Evolutionary conservation across 164 flowering plant genomes (phyloP).

Genomic region (Annona cherimola): DNA sequence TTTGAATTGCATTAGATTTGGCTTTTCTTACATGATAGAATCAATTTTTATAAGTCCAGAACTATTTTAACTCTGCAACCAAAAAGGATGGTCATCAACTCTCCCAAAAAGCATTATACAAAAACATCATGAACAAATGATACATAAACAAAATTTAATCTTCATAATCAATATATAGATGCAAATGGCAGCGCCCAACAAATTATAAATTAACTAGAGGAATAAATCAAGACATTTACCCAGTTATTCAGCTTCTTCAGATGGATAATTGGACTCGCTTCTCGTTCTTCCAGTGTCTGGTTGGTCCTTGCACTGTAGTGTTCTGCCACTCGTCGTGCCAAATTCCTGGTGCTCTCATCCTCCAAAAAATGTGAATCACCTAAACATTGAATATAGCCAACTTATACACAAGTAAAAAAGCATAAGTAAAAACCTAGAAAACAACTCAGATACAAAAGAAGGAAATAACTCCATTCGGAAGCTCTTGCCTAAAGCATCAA

Average conservation of each 20-base stretch:
- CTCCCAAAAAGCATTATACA: background rate
- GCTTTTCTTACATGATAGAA: background rate
- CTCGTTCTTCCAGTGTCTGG: conserved; percentile 85
- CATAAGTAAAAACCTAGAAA: too few species aligned
- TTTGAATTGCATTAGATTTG: background rate
- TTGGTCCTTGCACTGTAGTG: conserved; percentile 94
- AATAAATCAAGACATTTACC: conserved; percentile 32
- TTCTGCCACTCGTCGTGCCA: conserved; percentile 79
- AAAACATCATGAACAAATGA: background rate
- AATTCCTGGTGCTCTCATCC: conserved; percentile 59
- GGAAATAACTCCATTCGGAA: too few species aligned
- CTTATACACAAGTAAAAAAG: background rate
- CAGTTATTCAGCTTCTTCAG: conserved; percentile 90
- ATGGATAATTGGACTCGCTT: conserved; percentile 90
- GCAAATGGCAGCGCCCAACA: background rate
- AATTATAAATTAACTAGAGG: background rate
- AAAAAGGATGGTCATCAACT: background rate
- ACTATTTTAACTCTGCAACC: too few species aligned
- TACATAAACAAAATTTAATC: background rate
- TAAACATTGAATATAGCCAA: conserved; percentile 9
- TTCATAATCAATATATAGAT: background rate
- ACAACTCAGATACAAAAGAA: too few species aligned
- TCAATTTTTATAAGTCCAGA: too few species aligned
- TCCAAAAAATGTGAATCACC: conserved; percentile 57
- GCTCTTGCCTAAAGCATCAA: too few species aligned